These are phyloP conservation scores for Thinopyrum elongatum DNA, from an alignment of 176 grass and related monocot species.

Conservation along the genomic window DNA sequence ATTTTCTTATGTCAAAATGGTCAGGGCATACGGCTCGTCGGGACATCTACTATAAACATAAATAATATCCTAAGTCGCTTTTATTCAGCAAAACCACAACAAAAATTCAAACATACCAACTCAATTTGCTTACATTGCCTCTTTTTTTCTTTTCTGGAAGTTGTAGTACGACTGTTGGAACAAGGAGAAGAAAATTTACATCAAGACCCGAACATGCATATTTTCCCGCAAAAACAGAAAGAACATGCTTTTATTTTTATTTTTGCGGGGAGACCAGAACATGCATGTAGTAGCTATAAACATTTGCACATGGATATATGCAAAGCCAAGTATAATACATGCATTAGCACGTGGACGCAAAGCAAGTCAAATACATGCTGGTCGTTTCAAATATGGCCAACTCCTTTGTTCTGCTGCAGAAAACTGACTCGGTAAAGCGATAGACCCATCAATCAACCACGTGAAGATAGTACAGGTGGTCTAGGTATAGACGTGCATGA, in stretches of 20 bases:
- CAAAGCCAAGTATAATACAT: background rate
- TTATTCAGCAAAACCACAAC: background rate
- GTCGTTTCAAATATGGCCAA: constrained; percentile 37
- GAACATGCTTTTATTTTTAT: no score
- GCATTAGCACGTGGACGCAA: background rate
- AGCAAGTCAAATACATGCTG: background rate
- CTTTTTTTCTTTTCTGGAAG: no score
- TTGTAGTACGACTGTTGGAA: background rate
- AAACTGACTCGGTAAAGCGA: constrained; percentile 35
- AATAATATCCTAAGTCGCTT: no score
- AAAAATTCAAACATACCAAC: background rate
- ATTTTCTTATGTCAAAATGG: background rate
- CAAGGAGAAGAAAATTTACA: background rate
- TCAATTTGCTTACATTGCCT: background rate
- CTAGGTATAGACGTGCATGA: constrained; percentile 16
- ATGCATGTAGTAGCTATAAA: background rate
- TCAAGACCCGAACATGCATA: background rate
- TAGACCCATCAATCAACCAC: constrained; percentile 51
- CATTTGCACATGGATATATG: background rate
- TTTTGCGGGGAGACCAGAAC: background rate
- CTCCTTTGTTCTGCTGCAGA: constrained; percentile 16
- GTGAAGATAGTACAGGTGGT: constrained; percentile 27
- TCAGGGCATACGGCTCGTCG: background rate
- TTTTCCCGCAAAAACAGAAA: background rate
- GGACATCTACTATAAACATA: no score